These are phyloP conservation scores for Cucurbita maxima DNA, from an alignment of 306 rosid species.

Conservation along the genomic window DNA sequence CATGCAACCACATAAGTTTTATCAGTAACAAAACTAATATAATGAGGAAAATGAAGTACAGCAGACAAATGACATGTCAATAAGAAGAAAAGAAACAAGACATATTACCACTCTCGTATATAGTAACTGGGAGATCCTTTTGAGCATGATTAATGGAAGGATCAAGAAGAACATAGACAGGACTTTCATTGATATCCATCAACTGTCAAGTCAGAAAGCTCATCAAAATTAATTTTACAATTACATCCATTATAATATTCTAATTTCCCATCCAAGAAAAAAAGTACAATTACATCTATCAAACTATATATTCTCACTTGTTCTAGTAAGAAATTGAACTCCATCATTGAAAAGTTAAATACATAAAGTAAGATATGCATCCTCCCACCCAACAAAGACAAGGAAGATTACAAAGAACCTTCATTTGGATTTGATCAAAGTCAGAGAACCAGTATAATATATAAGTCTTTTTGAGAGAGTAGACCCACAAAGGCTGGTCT, in stretches of 20 bases:
- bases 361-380: not conserved
- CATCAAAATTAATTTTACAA: constrained; percentile 3
- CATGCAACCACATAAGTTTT: not conserved
- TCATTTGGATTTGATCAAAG: not conserved
- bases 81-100: constrained; percentile 6
- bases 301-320: not conserved
- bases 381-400: not conserved
- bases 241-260: not conserved
- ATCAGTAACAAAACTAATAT: not conserved
- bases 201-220: constrained; percentile 33
- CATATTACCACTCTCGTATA: constrained; percentile 70
- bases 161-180: constrained; percentile 83
- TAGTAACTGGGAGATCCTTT: constrained; percentile 84
- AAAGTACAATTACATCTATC: not conserved
- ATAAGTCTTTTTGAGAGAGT: not conserved
- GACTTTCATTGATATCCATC: constrained; percentile 94
- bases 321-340: not conserved
- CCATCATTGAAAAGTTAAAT: not conserved
- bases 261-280: not conserved
- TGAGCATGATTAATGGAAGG: constrained; percentile 80
- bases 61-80: constrained; percentile 5
- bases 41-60: not conserved
- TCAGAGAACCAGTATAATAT: not conserved
- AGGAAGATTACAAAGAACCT: not conserved
- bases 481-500: not conserved